Conservation (phyloP, 1,284 basidiomycete species). For the Crepidotus sp. region DNA sequence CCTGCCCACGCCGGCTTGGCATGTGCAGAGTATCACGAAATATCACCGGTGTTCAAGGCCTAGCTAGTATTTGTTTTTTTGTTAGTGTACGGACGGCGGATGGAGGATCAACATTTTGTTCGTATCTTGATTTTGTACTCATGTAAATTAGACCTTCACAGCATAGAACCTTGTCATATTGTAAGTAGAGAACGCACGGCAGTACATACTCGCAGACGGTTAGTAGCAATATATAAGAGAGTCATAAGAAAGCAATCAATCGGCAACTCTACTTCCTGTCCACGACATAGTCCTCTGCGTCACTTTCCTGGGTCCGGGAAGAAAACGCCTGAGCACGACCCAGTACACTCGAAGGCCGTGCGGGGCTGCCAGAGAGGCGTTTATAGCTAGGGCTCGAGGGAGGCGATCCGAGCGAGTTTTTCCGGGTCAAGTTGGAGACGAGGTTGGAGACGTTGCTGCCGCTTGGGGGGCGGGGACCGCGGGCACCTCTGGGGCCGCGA, state of each 20-base stretch:
- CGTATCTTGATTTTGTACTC: too few species aligned
- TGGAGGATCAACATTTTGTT: too few species aligned
- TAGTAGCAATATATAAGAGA: constrained; percentile 5
- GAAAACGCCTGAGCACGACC: constrained; percentile 51
- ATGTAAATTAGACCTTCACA: neutral
- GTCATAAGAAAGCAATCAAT: neutral
- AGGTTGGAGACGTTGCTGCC: constrained; percentile 43
- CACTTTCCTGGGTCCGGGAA: constrained; percentile 69
- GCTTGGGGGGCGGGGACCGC: constrained; percentile 33
- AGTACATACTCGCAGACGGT: neutral
- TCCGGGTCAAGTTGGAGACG: constrained; percentile 48
- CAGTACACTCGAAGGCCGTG: constrained; percentile 35
- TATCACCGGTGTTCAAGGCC: too few species aligned
- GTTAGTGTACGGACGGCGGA: too few species aligned
- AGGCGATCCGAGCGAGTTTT: constrained; percentile 32
- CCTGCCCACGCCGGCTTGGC: constrained; percentile 8
- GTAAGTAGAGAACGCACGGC: constrained; percentile 11
- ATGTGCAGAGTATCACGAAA: constrained; percentile 3
- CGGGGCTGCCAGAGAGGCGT: constrained; percentile 28
- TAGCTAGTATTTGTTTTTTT: too few species aligned
- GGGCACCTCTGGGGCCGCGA: constrained; percentile 42
- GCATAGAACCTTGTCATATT: constrained; percentile 10
- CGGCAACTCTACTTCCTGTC: constrained; percentile 11
- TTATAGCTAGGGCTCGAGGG: constrained; percentile 22
- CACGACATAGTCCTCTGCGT: constrained; percentile 68